Conservation (phyloP, 2,329 filamentous ascomycete species). For the Neopestalotiopsis clavispora region DNA sequence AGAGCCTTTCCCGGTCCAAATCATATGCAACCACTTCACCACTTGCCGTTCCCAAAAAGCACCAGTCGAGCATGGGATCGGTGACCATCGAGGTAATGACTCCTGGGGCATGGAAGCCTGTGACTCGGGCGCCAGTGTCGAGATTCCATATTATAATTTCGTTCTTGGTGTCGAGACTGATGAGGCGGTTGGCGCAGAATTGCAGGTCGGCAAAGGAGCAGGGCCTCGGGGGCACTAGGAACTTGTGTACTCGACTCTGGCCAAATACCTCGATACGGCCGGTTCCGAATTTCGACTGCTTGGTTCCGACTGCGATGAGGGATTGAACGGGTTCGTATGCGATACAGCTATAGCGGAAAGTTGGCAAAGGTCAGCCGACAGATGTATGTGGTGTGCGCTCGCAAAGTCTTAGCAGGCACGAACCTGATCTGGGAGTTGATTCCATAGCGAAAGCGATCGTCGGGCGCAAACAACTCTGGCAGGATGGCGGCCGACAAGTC, state of each 20-base stretch:
- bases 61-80: slow-evolving; percentile 93
- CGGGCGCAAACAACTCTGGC: slow-evolving; percentile 78
- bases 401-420: background rate
- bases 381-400: no score
- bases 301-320: slow-evolving; percentile 88
- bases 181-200: slow-evolving; percentile 84
- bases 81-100: slow-evolving; percentile 75
- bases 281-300: slow-evolving; percentile 81
- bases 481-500: slow-evolving; percentile 85
- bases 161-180: slow-evolving; percentile 85
- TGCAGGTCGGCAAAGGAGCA: slow-evolving; percentile 79
- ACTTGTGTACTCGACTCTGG: slow-evolving; percentile 77
- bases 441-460: slow-evolving; percentile 83
- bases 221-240: slow-evolving; percentile 71
- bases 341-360: slow-evolving; percentile 66
- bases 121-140: slow-evolving; percentile 67
- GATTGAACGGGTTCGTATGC: slow-evolving; percentile 95
- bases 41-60: slow-evolving; percentile 79
- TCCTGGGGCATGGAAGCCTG: slow-evolving; percentile 77
- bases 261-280: slow-evolving; percentile 92
- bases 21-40: slow-evolving; percentile 94
- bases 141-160: slow-evolving; percentile 86
- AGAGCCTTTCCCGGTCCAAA: slow-evolving; percentile 77
- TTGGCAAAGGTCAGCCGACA: slow-evolving; percentile 34
- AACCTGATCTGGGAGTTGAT: slow-evolving; percentile 75